Conservation (phyloP, 768 basidiomycete species). For the Boletus patriciae region DNA sequence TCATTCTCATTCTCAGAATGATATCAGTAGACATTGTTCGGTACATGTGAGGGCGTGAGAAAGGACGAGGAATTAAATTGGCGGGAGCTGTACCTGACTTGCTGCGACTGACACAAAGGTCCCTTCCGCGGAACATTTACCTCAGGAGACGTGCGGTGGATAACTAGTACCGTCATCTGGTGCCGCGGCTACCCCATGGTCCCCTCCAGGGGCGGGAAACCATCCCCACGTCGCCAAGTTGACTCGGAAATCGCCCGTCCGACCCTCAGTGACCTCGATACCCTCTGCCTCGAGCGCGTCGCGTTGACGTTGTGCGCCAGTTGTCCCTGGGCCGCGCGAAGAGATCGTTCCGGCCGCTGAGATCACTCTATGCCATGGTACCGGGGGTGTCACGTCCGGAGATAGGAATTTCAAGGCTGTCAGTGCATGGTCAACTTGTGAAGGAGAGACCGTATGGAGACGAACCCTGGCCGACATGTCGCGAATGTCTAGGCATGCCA, state of each 20-base stretch:
- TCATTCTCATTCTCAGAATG: background rate
- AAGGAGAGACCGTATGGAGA: background rate
- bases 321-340: conserved; percentile 80
- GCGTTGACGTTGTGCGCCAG: conserved; percentile 72
- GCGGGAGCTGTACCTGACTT: background rate
- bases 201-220: conserved; percentile 49
- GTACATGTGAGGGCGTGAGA: background rate
- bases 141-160: background rate
- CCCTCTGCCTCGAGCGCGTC: conserved; percentile 80
- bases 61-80: background rate
- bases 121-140: background rate
- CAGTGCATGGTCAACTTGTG: background rate
- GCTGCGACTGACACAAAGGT: background rate
- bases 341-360: conserved; percentile 71
- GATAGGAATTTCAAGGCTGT: conserved; percentile 78
- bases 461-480: conserved; percentile 82
- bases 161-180: background rate
- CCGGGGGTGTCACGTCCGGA: conserved; percentile 55
- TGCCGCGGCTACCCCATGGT: background rate
- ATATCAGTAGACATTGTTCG: background rate
- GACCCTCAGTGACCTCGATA: conserved; percentile 64
- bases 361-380: conserved; percentile 83
- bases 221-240: conserved; percentile 61
- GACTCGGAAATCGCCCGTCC: conserved; percentile 58
- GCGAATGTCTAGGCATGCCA: conserved; percentile 75